These are phyloP conservation scores for Saururus chinensis DNA, from an alignment of 164 flowering plant genomes.

Conservation along the genomic window DNA sequence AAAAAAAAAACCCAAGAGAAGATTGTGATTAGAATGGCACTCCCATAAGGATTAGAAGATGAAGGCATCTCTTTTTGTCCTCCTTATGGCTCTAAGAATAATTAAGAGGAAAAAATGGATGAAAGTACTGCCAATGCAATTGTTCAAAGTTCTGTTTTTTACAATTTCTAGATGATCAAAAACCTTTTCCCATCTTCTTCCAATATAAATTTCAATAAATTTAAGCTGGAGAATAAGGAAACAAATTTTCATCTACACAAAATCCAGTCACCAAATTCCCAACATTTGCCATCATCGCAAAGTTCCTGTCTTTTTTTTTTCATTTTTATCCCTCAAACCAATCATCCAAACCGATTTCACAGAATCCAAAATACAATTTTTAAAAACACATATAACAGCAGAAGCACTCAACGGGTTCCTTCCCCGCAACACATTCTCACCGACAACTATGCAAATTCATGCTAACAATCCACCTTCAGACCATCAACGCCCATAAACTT, in stretches of 20 bases:
- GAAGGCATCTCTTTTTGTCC: no score
- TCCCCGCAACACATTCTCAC: constrained; percentile 4
- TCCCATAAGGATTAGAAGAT: no score
- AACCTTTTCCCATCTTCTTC: no score
- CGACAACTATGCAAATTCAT: neutral
- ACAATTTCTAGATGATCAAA: no score
- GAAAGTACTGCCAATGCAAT: no score
- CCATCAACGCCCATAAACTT: no score
- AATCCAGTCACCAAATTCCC: neutral
- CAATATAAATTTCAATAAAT: no score
- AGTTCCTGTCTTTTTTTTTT: neutral
- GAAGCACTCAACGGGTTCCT: constrained; percentile 3
- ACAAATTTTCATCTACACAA: neutral
- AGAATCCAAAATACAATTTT: neutral
- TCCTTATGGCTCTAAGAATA: no score
- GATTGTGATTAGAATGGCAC: no score
- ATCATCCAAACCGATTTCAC: neutral
- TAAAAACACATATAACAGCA: neutral
- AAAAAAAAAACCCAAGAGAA: no score
- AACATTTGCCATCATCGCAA: neutral
- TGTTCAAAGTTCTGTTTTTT: no score
- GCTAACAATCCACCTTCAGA: neutral
- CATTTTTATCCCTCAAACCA: neutral
- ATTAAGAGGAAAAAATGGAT: no score
- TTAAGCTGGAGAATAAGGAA: neutral